Evolutionary conservation across 805 yeast genomes (phyloP).

Genomic region (Starmerella floricola): DNA sequence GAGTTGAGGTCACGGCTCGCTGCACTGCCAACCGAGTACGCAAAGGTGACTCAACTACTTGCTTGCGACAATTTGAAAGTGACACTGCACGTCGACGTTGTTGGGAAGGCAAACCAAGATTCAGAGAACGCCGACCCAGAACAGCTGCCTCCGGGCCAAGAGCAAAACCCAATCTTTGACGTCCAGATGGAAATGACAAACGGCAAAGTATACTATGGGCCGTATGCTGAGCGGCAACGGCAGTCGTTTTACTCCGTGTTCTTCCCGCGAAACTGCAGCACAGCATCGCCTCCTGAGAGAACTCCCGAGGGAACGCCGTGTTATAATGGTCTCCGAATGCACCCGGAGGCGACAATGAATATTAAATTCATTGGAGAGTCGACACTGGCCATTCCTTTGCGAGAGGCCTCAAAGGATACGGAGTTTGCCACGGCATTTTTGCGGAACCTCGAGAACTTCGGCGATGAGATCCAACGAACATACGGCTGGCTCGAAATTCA

Average conservation of each 20-base stretch:
- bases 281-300: constrained; percentile 36
- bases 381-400: constrained; percentile 61
- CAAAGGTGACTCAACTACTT: constrained; percentile 57
- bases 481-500: constrained; percentile 89
- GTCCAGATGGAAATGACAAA: constrained; percentile 45
- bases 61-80: constrained; percentile 47
- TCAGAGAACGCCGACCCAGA: too few relatives aligned
- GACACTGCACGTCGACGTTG: constrained; percentile 55
- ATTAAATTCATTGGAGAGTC: constrained; percentile 52
- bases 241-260: constrained; percentile 49
- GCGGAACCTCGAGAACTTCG: constrained; percentile 2
- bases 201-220: constrained; percentile 73
- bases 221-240: constrained; percentile 90
- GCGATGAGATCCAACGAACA: constrained; percentile 36
- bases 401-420: constrained; percentile 69
- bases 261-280: constrained; percentile 42
- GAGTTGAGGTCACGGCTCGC: constrained; percentile 21
- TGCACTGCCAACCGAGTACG: constrained; percentile 51
- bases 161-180: constrained; percentile 31
- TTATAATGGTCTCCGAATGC: constrained; percentile 43
- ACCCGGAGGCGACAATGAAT: constrained; percentile 45
- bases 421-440: constrained; percentile 10
- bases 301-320: constrained; percentile 12
- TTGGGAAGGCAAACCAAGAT: constrained; percentile 48
- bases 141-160: not conserved